Evolutionary conservation across 2,329 filamentous ascomycete genomes (phyloP), one percentile per base, ranked within the genome.

Genomic region (Ophiocordyceps camponoti-saundersi): DNA sequence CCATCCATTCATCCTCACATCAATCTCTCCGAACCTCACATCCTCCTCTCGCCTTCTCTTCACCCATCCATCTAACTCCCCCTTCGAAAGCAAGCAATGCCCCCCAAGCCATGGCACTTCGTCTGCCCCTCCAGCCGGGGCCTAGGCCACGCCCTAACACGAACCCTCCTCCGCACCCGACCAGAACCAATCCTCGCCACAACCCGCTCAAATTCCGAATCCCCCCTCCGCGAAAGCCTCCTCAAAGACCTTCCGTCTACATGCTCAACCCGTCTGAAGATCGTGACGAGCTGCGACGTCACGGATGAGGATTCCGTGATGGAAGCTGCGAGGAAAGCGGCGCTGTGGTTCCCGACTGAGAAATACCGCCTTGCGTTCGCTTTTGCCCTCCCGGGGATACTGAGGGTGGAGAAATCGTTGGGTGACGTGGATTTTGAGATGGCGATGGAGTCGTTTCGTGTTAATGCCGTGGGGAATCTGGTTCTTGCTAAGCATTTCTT

Each of bases 401-500:
- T 92, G 12, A 72, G 75, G 53, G 77, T 85, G 0, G 86, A 93
- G 58, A 87, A 82, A 60, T 76, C 77, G 1, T 82, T 80, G 0
- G 54, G 63, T 0, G 79, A 85, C 55, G 73, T 92, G 48, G 66
- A 81, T 49, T 72, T 75, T 48, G 68, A 67, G 20, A 59, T 69
- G 34, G 77, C 82, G 18, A 65, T 84, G n/a, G 65, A 77, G 43
- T 87, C 77, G n/a, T 81, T 87, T 61, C 70, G 71, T 46, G 75
- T 85, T 49, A 93, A 92, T 60, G 71, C 79, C 0, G 66, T 92
- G 2, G 85, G 84, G 0, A 83, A 84, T 0, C 67, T 92, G 56
- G 67, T 92, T 47, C 70, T 90, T 48, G 74, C 85, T 57, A 92
- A 92, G 62, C 78, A 87, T 61, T 85, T 92, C 54, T 69, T 70